Base-by-base conservation (phyloP, 192 early-diverging fungal species). In the Backusella luteola region DNA sequence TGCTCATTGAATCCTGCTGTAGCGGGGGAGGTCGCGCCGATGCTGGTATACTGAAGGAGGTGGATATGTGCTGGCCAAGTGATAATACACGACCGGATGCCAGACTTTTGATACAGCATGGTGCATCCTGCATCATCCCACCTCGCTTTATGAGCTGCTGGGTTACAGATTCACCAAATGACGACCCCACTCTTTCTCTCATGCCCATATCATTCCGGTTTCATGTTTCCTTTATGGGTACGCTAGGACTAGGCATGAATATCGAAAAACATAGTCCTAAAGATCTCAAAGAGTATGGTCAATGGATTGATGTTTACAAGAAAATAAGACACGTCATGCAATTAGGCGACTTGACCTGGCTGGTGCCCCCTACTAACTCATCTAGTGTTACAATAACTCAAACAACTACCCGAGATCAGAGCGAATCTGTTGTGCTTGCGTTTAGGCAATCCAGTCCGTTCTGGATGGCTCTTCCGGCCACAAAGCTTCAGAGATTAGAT, bases 21-120 rank as follows among this genome's bases (percentile, higher is more conserved):
- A 78, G 77, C 44, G 77, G 77, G 21, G 77, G 77, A 42, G 77
- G 77, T 1, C 72, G 77, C 4, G 71, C 77, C 11, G 77, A 78
- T 59, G 41, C 26, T 11, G 42, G 46, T 19, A 46, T 66, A 19
- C 11, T 73, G 4, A 36, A 34, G 9, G 17, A 29, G 23, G 44
- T 36, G 4, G 71, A 78, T 38, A 38, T 44, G 21, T 66, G 69
- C 34, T 79, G 73, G 78, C 59, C 52, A 39, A 70, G 73, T 15
- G 78, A 75, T 26, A 75, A 79, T 66, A 75, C 68, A 15, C 71
- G 66, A 39, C 71, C 77, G 6, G 77, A 78, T 73, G 77, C 77
- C 21, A 36, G 77, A 29, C 39, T 78, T 7, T 34, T 52, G 12
- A 73, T 78, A n/a, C 77, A 78, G 35, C 66, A 78, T 53, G 77